A percentile compares a stretch with the other conserved stretches of the same genome.
These are phyloP conservation scores for Cinnamomum chago DNA, from an alignment of 164 flowering plant species.

Conservation along the genomic window DNA sequence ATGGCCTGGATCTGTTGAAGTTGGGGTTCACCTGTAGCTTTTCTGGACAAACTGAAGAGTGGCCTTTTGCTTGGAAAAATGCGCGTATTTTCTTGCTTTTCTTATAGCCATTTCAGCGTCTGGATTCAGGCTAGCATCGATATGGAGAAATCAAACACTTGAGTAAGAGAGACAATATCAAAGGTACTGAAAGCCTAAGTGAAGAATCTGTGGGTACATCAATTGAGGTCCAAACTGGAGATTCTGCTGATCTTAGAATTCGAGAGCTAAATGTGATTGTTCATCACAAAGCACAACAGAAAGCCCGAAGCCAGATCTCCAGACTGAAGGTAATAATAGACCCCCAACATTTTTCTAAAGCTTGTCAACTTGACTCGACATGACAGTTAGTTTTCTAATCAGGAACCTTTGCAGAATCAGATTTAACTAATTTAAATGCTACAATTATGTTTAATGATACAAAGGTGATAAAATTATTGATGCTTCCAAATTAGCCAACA, in stretches of 20 bases:
- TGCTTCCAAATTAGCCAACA: too few relatives aligned
- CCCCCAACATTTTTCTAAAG: not conserved
- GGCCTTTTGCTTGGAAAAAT: not conserved
- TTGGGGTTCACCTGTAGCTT: not conserved
- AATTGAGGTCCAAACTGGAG: constrained; percentile 71
- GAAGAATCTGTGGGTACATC: constrained; percentile 59
- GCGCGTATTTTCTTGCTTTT: not conserved
- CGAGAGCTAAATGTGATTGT: constrained; percentile 25
- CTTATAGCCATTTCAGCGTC: not conserved
- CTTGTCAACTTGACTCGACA: not conserved
- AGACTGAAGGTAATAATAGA: constrained; percentile 48
- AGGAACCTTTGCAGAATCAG: too few relatives aligned
- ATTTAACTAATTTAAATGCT: too few relatives aligned
- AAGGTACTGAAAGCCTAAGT: constrained; percentile 35
- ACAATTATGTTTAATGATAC: too few relatives aligned
- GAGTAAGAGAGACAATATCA: constrained; percentile 12
- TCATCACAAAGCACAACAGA: constrained; percentile 29
- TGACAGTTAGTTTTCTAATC: too few relatives aligned
- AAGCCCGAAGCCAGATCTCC: constrained; percentile 31
- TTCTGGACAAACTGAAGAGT: not conserved
- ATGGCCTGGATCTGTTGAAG: not conserved
- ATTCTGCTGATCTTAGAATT: constrained; percentile 38
- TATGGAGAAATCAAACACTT: constrained; percentile 11
- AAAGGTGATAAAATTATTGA: too few relatives aligned
- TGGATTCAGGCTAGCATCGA: constrained; percentile 46